A percentile compares a stretch with the other conserved stretches of the same genome.
These are phyloP conservation scores for Ceratocystiopsis brevicomis DNA, from an alignment of 2,329 filamentous ascomycete genomes.

Conservation along the genomic window DNA sequence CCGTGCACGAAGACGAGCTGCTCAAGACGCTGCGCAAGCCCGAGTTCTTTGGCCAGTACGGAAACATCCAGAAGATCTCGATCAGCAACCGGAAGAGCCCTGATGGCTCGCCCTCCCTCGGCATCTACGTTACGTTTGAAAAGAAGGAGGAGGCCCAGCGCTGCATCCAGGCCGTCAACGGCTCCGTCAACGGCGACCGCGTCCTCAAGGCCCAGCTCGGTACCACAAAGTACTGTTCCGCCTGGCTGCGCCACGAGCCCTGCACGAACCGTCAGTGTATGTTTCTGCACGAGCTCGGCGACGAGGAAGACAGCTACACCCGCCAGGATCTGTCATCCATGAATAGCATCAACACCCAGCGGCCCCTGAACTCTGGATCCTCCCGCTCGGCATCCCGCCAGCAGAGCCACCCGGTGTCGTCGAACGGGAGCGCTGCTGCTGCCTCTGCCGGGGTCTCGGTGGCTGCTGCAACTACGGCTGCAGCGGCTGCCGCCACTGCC, in stretches of 20 bases:
- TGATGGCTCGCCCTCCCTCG: conserved; percentile 65
- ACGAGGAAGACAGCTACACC: conserved; percentile 92
- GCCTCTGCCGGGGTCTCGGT: no score
- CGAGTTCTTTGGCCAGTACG: conserved; percentile 96
- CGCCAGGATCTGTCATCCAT: conserved; percentile 86
- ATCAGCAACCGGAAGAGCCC: conserved; percentile 84
- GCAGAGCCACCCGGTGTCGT: conserved; percentile 20
- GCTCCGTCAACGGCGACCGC: conserved; percentile 76
- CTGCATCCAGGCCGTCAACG: conserved; percentile 85
- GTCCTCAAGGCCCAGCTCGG: conserved; percentile 62
- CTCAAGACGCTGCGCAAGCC: conserved; percentile 75
- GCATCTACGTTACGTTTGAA: conserved; percentile 96
- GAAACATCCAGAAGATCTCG: conserved; percentile 95
- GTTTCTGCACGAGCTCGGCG: conserved; percentile 95
- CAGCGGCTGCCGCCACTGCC: background rate
- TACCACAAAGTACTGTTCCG: conserved; percentile 96
- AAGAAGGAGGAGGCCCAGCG: conserved; percentile 73
- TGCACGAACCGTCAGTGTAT: conserved; percentile 95
- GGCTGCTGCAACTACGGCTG: background rate
- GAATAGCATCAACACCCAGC: conserved; percentile 71
- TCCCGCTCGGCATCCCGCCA: conserved; percentile 35
- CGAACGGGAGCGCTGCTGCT: no score
- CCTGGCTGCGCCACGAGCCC: conserved; percentile 82
- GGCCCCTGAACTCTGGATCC: conserved; percentile 38
- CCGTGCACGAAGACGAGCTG: conserved; percentile 78